Percentiles rank a stretch among this genome's conserved stretches.
Conservation (phyloP, 2,329 filamentous ascomycete genomes). For the Aureobasidium subglaciale region DNA sequence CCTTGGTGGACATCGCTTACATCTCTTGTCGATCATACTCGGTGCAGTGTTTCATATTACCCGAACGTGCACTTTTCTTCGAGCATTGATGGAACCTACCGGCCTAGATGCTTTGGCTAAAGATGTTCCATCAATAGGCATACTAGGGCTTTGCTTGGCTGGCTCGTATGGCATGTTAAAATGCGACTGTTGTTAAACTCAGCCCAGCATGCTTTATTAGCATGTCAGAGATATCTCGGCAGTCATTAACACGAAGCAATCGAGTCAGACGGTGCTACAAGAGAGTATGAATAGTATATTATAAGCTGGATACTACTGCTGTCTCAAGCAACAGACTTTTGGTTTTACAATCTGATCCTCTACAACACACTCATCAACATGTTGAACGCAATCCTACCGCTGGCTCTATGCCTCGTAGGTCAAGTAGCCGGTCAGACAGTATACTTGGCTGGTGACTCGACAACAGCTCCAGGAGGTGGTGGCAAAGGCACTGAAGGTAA, state of each 20-base stretch:
- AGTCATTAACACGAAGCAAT: background rate
- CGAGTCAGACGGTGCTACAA: background rate
- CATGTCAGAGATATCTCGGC: background rate
- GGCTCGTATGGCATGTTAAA: background rate
- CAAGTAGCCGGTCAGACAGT: slow-evolving; percentile 32
- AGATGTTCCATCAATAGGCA: background rate
- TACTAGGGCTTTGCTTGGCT: background rate
- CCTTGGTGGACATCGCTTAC: background rate
- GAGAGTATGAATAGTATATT: background rate
- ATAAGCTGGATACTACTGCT: background rate
- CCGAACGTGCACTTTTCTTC: background rate
- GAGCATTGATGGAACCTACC: background rate
- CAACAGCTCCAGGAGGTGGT: slow-evolving; percentile 48
- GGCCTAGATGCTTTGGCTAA: background rate
- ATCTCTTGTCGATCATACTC: slow-evolving; percentile 6
- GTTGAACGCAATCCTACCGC: background rate
- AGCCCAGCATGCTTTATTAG: background rate
- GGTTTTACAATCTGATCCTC: too few relatives aligned
- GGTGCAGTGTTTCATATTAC: slow-evolving; percentile 1
- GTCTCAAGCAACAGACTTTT: too few relatives aligned
- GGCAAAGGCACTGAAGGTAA: slow-evolving; percentile 37
- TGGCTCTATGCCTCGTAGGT: background rate
- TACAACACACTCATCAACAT: background rate
- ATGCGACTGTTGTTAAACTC: background rate
- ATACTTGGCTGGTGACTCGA: slow-evolving; percentile 55